phyloP scores from a whole-genome alignment of 2,329 filamentous ascomycete species.

The Colletotrichum sp. region DNA sequence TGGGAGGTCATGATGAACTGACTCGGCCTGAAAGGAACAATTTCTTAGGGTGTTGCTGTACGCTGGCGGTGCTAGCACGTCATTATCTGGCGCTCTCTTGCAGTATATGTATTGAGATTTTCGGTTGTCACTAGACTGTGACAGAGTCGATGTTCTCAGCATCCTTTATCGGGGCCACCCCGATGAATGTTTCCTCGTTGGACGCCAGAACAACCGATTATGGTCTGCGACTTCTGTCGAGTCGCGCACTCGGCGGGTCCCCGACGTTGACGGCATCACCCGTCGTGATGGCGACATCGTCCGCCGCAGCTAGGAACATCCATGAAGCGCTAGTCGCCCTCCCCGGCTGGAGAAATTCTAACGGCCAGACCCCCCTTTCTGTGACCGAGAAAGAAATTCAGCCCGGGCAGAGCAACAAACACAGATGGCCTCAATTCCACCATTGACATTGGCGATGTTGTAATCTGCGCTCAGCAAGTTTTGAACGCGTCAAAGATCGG shows the following conservation, averaged over 20 bases:
- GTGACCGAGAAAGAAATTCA: neutral
- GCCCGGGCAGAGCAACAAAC: neutral
- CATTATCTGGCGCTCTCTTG: neutral
- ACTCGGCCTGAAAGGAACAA: neutral
- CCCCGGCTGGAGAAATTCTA: neutral
- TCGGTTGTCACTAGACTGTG: neutral
- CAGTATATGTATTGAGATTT: neutral
- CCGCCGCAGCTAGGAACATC: neutral
- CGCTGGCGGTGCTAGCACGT: neutral
- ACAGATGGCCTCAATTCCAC: neutral
- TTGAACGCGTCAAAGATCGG: neutral
- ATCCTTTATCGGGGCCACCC: neutral
- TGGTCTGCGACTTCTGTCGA: rapidly evolving
- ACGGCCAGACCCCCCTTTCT: neutral
- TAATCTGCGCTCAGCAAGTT: neutral
- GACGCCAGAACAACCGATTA: neutral
- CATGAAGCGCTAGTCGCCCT: neutral
- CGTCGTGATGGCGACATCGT: neutral
- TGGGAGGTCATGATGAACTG: constrained; percentile 25
- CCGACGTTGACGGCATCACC: neutral
- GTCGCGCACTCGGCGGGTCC: neutral
- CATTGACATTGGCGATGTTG: neutral
- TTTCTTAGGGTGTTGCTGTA: neutral
- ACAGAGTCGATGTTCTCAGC: neutral
- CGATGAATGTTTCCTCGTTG: neutral